These are phyloP conservation scores for Hypericum androsaemum DNA, from an alignment of 345 rosid genomes.

Conservation along the genomic window DNA sequence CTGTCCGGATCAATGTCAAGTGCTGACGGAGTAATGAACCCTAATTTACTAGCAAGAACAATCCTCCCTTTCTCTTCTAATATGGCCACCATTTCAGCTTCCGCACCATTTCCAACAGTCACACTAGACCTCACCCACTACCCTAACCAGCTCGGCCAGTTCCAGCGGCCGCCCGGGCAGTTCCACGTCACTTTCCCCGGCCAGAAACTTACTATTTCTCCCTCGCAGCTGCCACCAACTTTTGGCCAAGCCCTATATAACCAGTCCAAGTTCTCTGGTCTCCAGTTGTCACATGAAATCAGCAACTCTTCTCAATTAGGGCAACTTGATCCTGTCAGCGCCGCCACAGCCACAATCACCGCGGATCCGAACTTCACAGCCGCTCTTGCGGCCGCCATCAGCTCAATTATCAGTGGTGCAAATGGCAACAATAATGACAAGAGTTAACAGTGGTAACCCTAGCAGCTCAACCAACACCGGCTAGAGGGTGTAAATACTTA, in stretches of 20 bases:
- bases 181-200: constrained; percentile 34
- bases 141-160: constrained; percentile 42
- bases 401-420: constrained; percentile 59
- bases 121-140: constrained; percentile 84
- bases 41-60: constrained; percentile 72
- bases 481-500: background rate
- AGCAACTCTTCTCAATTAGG: constrained; percentile 25
- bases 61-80: constrained; percentile 78
- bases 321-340: constrained; percentile 50
- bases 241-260: constrained; percentile 63
- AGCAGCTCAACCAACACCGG: constrained; percentile 17
- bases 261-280: constrained; percentile 82
- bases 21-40: constrained; percentile 78
- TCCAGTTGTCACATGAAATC: constrained; percentile 56
- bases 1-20: constrained; percentile 93
- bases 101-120: constrained; percentile 91
- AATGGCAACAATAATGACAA: constrained; percentile 10
- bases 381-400: constrained; percentile 81
- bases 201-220: too few species aligned
- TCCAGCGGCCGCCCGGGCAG: constrained; percentile 34
- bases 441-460: too few species aligned
- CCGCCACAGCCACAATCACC: constrained; percentile 80
- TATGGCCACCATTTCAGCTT: constrained; percentile 95
- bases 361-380: constrained; percentile 91
- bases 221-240: constrained; percentile 55